These are phyloP conservation scores for Sugiyamaella paludigena DNA, from an alignment of 1,139 yeast species.

Conservation along the genomic window DNA sequence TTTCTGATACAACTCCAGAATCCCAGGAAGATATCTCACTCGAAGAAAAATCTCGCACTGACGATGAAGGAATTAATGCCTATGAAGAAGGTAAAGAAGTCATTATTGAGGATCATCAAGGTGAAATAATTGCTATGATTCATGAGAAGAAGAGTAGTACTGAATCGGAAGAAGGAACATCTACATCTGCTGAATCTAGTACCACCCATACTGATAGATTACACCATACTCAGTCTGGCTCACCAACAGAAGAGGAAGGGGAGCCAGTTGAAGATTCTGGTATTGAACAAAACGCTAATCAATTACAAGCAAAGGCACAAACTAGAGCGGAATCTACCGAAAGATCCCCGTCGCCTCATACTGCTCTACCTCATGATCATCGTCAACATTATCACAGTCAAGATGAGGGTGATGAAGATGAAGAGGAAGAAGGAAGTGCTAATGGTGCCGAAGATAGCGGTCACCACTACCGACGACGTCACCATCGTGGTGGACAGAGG, in stretches of 20 bases:
- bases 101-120: slow-evolving; percentile 76
- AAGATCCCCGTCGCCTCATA: no score
- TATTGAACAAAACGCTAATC: no score
- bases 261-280: no score
- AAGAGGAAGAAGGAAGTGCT: background rate
- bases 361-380: no score
- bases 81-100: slow-evolving; percentile 70
- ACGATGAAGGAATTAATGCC: slow-evolving; percentile 42
- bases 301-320: no score
- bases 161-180: slow-evolving; percentile 3
- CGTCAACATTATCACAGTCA: background rate
- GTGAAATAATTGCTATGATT: slow-evolving; percentile 61
- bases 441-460: slow-evolving; percentile 1
- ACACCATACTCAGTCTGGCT: no score
- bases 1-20: slow-evolving; percentile 21
- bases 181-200: no score
- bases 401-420: background rate
- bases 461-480: background rate
- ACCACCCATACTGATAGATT: no score
- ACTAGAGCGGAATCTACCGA: no score
- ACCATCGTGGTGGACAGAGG: slow-evolving; percentile 22
- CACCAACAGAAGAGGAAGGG: no score
- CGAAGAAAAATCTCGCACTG: slow-evolving; percentile 25
- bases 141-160: slow-evolving; percentile 18
- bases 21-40: slow-evolving; percentile 20